Percentiles rank a stretch among this genome's conserved stretches.
phyloP scores from a whole-genome alignment of 1,284 basidiomycete species.

The Melanopsichium pennsylvanicum region DNA sequence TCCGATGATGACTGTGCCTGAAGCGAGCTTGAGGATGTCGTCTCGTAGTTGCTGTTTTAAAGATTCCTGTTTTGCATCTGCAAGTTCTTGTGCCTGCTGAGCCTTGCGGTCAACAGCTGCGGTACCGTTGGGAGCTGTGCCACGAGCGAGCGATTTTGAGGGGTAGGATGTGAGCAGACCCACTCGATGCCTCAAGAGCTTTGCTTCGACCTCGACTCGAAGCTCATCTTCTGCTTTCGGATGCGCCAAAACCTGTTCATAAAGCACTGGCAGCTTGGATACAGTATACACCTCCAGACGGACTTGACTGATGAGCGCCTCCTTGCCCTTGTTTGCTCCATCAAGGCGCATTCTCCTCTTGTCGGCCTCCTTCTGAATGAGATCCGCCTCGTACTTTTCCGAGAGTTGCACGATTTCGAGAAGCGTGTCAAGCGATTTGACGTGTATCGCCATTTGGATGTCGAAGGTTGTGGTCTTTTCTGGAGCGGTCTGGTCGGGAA shows the following conservation, averaged over 20 bases:
- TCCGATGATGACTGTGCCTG: constrained; percentile 76
- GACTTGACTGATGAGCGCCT: constrained; percentile 46
- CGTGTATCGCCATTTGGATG: constrained; percentile 74
- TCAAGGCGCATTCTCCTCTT: constrained; percentile 56
- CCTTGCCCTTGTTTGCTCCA: constrained; percentile 51
- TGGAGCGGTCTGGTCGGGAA: constrained; percentile 79
- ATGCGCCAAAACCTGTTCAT: constrained; percentile 56
- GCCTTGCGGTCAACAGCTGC: constrained; percentile 26
- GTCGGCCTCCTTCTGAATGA: constrained; percentile 53
- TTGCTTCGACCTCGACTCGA: constrained; percentile 52
- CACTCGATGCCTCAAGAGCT: constrained; percentile 50
- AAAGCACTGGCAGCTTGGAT: constrained; percentile 52
- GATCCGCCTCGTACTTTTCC: constrained; percentile 47
- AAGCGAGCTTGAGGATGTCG: constrained; percentile 76
- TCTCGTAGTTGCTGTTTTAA: constrained; percentile 71
- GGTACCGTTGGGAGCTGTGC: constrained; percentile 30
- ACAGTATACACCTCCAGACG: constrained; percentile 39
- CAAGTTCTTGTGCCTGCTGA: constrained; percentile 17
- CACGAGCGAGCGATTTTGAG: constrained; percentile 12
- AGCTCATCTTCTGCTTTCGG: constrained; percentile 52
- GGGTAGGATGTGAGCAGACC: constrained; percentile 49
- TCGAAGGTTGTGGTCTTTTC: constrained; percentile 67
- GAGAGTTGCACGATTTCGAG: constrained; percentile 51
- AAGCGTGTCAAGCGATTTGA: constrained; percentile 65
- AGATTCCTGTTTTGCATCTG: no score